Evolutionary conservation across 148 eudicot genomes (phyloP).

Genomic region (Chenopodium album): DNA sequence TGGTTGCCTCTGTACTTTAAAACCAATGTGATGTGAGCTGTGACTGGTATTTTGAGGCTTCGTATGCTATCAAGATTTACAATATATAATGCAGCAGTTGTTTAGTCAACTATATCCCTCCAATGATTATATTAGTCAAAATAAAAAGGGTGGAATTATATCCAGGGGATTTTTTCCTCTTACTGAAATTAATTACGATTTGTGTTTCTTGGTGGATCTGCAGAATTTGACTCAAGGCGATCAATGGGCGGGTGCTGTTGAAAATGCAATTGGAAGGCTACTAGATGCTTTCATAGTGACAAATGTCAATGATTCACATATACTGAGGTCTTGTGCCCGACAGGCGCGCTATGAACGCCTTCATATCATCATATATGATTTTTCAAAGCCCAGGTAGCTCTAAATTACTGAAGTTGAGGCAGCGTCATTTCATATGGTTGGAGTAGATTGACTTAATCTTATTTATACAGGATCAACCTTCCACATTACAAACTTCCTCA

Average conservation of each 20-base stretch:
- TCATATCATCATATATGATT: slow-evolving; percentile 75
- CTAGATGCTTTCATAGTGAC: slow-evolving; percentile 92
- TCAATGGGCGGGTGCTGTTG: slow-evolving; percentile 79
- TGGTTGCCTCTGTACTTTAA: background rate
- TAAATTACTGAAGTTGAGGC: background rate
- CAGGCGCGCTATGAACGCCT: slow-evolving; percentile 65
- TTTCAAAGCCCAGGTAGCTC: slow-evolving; percentile 65
- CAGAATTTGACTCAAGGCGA: slow-evolving; percentile 78
- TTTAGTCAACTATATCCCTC: background rate
- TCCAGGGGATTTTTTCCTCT: background rate
- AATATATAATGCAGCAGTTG: background rate
- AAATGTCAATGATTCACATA: slow-evolving; percentile 67
- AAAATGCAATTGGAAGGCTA: slow-evolving; percentile 73
- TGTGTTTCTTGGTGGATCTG: slow-evolving; percentile 8
- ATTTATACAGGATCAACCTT: slow-evolving; percentile 59
- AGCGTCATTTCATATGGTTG: background rate
- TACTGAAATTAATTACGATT: background rate
- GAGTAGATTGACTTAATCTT: slow-evolving; percentile 8
- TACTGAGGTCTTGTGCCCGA: slow-evolving; percentile 69
- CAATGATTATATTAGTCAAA: too few species aligned
- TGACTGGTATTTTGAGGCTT: background rate
- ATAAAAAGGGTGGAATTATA: background rate
- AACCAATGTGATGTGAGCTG: background rate
- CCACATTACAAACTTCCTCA: slow-evolving; percentile 74
- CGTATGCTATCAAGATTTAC: background rate